phyloP scores from a whole-genome alignment of 2,329 filamentous ascomycete genomes.

The Neofusicoccum kwambonambiense region DNA sequence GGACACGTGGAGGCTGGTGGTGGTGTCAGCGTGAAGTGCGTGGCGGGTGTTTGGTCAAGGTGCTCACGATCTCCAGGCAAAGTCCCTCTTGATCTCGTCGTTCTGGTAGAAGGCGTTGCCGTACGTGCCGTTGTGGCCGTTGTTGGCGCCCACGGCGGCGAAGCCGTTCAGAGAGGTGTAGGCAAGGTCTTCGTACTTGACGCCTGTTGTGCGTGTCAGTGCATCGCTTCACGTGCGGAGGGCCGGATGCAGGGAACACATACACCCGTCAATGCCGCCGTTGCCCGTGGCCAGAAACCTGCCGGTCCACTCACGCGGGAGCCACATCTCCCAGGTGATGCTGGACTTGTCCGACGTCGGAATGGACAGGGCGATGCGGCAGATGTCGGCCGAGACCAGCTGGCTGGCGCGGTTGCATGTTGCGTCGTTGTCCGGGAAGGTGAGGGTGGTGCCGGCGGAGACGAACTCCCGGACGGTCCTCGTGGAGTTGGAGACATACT shows the following conservation, averaged over 20 bases:
- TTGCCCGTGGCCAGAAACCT: constrained; percentile 41
- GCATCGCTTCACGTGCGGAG: not conserved
- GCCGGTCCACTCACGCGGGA: constrained; percentile 42
- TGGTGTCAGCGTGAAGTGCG: not conserved
- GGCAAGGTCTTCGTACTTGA: constrained; percentile 37
- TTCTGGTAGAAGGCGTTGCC: constrained; percentile 46
- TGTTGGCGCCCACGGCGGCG: constrained; percentile 42
- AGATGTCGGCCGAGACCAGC: constrained; percentile 38
- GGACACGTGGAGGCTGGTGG: constrained; percentile 36
- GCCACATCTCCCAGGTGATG: constrained; percentile 46
- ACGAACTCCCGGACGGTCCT: constrained; percentile 27
- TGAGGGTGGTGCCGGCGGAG: constrained; percentile 37
- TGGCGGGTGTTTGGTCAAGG: too few species aligned
- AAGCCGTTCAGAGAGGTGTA: constrained; percentile 41
- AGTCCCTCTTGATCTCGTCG: constrained; percentile 48
- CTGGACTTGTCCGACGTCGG: constrained; percentile 39
- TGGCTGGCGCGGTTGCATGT: constrained; percentile 32
- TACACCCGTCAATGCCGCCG: constrained; percentile 41
- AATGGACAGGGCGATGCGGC: constrained; percentile 45
- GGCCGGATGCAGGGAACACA: not conserved
- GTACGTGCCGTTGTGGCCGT: constrained; percentile 44
- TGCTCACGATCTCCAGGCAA: constrained; percentile 43
- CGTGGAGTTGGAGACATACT: constrained; percentile 1
- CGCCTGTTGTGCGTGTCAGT: constrained; percentile 8
- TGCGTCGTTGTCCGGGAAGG: constrained; percentile 6